Percentiles rank a stretch among this genome's conserved stretches.
These are phyloP conservation scores for Citeromyces matritensis DNA, from an alignment of 805 yeast genomes.

Conservation along the genomic window DNA sequence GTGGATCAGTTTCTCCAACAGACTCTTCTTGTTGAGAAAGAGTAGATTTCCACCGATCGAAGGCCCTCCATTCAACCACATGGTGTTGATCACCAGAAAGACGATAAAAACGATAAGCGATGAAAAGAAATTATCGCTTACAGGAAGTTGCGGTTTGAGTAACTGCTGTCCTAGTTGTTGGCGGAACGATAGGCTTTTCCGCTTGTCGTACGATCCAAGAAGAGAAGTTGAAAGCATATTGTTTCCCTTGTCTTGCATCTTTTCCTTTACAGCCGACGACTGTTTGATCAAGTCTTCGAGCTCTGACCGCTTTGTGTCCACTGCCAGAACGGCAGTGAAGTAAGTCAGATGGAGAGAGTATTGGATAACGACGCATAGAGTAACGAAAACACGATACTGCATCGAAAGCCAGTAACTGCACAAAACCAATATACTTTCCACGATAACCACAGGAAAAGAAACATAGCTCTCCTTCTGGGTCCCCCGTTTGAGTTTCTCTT, in stretches of 20 bases:
- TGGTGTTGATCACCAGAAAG: constrained; percentile 13
- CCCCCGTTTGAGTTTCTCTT: constrained; percentile 20
- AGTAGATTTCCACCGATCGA: constrained; percentile 2
- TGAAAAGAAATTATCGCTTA: constrained; percentile 15
- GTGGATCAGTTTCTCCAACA: too few relatives aligned
- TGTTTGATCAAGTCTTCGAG: constrained; percentile 31
- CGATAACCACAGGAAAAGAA: constrained; percentile 19
- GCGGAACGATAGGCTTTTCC: constrained; percentile 5
- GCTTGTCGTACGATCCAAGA: constrained; percentile 3
- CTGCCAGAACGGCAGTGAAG: constrained; percentile 47
- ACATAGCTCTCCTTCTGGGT: constrained; percentile 18
- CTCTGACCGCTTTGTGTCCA: constrained; percentile 53
- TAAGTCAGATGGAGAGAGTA: constrained; percentile 48
- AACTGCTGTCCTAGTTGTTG: constrained; percentile 14
- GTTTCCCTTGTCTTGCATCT: constrained; percentile 9
- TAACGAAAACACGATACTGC: constrained; percentile 17
- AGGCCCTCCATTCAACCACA: constrained; percentile 17
- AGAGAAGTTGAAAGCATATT: constrained; percentile 7
- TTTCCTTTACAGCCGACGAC: constrained; percentile 1
- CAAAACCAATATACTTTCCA: constrained; percentile 11
- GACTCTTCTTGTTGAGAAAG: constrained; percentile 11
- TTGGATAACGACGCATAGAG: constrained; percentile 36
- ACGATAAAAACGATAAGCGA: constrained; percentile 12
- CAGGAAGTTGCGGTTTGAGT: constrained; percentile 20
- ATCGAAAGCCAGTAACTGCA: constrained; percentile 9